A percentile compares a stretch with the other conserved stretches of the same genome.
Conservation (phyloP, 305 asterid species). For the Fraxinus platypoda region DNA sequence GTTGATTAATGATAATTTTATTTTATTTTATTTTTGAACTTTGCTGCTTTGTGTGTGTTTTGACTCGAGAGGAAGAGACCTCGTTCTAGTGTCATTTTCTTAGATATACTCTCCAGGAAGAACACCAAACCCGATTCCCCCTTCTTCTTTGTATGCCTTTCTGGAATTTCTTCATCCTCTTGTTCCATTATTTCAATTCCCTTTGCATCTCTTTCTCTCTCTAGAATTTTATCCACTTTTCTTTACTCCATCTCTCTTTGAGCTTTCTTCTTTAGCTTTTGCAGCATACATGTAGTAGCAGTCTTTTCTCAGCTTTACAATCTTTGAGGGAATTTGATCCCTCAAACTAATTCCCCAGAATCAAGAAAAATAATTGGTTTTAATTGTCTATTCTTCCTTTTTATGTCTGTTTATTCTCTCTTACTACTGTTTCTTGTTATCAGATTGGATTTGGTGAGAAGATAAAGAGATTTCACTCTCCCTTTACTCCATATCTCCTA, state of each 20-base stretch:
- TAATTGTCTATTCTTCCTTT: background rate
- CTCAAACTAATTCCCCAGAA: slow-evolving; percentile 20
- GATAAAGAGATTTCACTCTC: slow-evolving; percentile 1
- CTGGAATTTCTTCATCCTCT: slow-evolving; percentile 12
- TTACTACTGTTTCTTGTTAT: slow-evolving; percentile 12
- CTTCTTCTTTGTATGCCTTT: slow-evolving; percentile 36
- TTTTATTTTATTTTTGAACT: background rate
- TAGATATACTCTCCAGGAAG: slow-evolving; percentile 78
- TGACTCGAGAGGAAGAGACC: slow-evolving; percentile 53
- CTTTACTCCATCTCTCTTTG: slow-evolving; percentile 13
- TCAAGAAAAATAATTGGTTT: slow-evolving; percentile 4
- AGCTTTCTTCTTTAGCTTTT: slow-evolving; percentile 25
- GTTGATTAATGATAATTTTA: slow-evolving; percentile 12
- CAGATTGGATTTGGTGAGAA: slow-evolving; percentile 13
- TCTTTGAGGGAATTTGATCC: slow-evolving; percentile 27
- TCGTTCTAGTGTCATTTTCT: slow-evolving; percentile 80
- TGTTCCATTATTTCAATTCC: background rate
- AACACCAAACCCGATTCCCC: slow-evolving; percentile 49
- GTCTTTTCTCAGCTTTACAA: slow-evolving; percentile 36
- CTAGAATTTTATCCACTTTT: slow-evolving; percentile 19
- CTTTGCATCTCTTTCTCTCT: slow-evolving; percentile 9
- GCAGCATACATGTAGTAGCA: slow-evolving; percentile 25
- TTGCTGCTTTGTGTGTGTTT: slow-evolving; percentile 33
- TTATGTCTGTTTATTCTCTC: background rate
- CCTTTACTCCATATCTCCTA: slow-evolving; percentile 11